These are phyloP conservation scores for Paratinospora sagittata DNA, from an alignment of 164 flowering plant genomes.

Conservation along the genomic window DNA sequence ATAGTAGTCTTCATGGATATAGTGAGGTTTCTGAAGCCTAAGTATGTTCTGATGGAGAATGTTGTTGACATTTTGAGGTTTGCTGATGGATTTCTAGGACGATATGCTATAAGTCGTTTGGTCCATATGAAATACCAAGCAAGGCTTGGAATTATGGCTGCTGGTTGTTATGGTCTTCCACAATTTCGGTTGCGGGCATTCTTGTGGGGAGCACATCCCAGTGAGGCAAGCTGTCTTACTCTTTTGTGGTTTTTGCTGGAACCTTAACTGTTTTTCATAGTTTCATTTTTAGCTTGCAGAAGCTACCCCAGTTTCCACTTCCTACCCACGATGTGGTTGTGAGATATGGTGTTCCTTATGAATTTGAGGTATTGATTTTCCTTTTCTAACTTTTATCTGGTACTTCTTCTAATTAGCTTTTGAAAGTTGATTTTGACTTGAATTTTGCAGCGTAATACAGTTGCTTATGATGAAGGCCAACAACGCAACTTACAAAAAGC, in stretches of 20 bases:
- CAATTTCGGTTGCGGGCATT: conserved; percentile 55
- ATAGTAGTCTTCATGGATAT: conserved; percentile 56
- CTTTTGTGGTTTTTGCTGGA: conserved; percentile 7
- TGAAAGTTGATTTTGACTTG: not conserved
- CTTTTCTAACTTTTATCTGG: not conserved
- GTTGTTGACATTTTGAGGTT: conserved; percentile 55
- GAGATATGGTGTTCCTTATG: conserved; percentile 43
- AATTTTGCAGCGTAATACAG: conserved; percentile 40
- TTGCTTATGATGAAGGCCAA: conserved; percentile 59
- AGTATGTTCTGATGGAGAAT: conserved; percentile 54
- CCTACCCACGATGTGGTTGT: conserved; percentile 47
- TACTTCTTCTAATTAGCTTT: not conserved
- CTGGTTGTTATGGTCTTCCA: conserved; percentile 65
- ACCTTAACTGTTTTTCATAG: not conserved
- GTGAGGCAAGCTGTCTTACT: conserved; percentile 31
- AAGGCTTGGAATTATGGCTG: conserved; percentile 57
- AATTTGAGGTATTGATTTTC: conserved; percentile 41
- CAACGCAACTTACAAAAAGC: conserved; percentile 35
- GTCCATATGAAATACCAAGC: conserved; percentile 59
- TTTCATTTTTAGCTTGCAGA: conserved; percentile 27
- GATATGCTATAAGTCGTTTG: conserved; percentile 54
- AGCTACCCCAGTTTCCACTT: conserved; percentile 50
- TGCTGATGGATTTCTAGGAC: conserved; percentile 41
- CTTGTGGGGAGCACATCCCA: conserved; percentile 52
- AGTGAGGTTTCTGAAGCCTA: conserved; percentile 47